Percentiles rank a stretch among this genome's conserved stretches.
phyloP scores from a whole-genome alignment of 2,329 filamentous ascomycete genomes.

The Teratosphaeria epicoccoides region DNA sequence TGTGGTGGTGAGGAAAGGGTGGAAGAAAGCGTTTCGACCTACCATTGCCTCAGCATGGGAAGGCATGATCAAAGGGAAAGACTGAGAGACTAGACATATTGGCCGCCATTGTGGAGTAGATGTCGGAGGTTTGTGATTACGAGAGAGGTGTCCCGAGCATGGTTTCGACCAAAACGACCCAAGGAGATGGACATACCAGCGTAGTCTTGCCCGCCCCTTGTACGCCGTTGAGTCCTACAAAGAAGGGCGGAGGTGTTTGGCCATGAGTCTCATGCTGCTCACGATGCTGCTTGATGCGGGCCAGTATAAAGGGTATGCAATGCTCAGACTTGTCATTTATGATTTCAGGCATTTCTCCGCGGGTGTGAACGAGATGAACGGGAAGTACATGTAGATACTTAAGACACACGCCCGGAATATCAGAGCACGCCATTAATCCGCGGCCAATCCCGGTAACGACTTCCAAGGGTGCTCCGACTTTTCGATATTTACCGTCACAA shows the following conservation, averaged over 20 bases:
- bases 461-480: neutral
- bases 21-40: conserved; percentile 41
- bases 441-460: neutral
- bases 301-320: conserved; percentile 66
- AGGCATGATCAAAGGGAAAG: too few relatives aligned
- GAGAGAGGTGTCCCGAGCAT: too few relatives aligned
- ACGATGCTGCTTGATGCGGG: conserved; percentile 45
- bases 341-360: conserved; percentile 39
- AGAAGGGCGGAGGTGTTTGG: conserved; percentile 51
- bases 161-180: too few relatives aligned
- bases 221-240: conserved; percentile 81
- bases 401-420: too few relatives aligned
- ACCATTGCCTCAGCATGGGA: conserved; percentile 10
- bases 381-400: too few relatives aligned
- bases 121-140: too few relatives aligned
- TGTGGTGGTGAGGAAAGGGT: conserved; percentile 49
- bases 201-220: conserved; percentile 92
- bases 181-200: conserved; percentile 50
- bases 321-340: conserved; percentile 68
- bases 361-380: neutral
- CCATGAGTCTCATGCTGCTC: conserved; percentile 27
- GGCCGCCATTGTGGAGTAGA: too few relatives aligned
- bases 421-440: neutral
- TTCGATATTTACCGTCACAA: neutral
- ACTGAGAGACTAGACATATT: too few relatives aligned